Percentiles rank a stretch among this genome's conserved stretches.
phyloP scores from a whole-genome alignment of 139 green algal genomes.

The Dunaliella sp. region DNA sequence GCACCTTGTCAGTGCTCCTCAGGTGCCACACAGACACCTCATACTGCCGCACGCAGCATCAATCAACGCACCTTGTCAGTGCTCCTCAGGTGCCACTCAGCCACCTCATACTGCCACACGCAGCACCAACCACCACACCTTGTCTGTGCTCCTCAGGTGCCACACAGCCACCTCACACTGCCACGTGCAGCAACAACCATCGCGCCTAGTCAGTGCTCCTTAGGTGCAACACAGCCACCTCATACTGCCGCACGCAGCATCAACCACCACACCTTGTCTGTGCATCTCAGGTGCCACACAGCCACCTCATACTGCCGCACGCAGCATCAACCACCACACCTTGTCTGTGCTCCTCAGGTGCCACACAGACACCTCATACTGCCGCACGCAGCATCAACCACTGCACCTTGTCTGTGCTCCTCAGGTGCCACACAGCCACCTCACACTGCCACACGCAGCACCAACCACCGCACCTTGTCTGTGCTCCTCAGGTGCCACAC shows the following conservation, averaged over 20 bases:
- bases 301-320: no score
- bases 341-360: background rate
- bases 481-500: background rate
- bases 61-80: conserved; percentile 1
- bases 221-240: conserved; percentile 46
- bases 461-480: background rate
- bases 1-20: background rate
- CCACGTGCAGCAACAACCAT: background rate
- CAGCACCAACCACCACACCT: background rate
- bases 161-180: conserved; percentile 44
- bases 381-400: no score
- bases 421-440: no score
- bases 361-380: no score
- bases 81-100: conserved; percentile 44
- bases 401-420: no score
- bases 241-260: no score
- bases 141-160: conserved; percentile 37
- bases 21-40: background rate
- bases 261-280: no score
- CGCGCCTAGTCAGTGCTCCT: conserved; percentile 12
- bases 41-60: background rate
- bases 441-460: no score
- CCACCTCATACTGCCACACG: conserved; percentile 25
- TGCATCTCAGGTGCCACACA: no score
- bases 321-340: no score